Percentiles rank a stretch among this genome's conserved stretches.
These are phyloP conservation scores for Suhomyces panamericanus DNA, from an alignment of 1,139 yeast genomes.

Conservation along the genomic window DNA sequence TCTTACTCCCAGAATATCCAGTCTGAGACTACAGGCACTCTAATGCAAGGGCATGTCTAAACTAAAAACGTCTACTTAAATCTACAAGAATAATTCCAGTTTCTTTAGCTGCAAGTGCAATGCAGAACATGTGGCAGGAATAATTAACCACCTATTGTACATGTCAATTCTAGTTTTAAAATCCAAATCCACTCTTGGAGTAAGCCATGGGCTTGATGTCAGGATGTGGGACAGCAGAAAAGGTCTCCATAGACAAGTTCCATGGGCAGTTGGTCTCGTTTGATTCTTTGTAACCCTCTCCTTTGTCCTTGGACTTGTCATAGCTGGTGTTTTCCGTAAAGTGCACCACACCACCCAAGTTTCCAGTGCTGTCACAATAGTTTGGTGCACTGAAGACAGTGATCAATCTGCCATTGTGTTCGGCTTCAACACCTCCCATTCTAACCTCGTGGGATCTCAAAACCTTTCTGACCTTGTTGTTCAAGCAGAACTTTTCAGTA, in stretches of 20 bases:
- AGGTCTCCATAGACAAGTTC: conserved; percentile 55
- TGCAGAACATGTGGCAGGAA: no score
- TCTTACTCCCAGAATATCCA: no score
- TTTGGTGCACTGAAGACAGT: conserved; percentile 98
- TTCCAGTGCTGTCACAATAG: conserved; percentile 91
- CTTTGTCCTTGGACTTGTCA: conserved; percentile 34
- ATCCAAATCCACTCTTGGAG: conserved; percentile 62
- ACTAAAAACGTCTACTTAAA: background rate
- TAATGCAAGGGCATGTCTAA: no score
- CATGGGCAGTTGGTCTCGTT: conserved; percentile 49
- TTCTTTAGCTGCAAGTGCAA: background rate
- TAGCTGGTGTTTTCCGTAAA: conserved; percentile 42
- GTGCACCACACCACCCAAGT: conserved; percentile 84
- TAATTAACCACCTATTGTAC: conserved; percentile 1
- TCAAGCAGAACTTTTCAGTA: conserved; percentile 73
- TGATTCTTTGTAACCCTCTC: conserved; percentile 54
- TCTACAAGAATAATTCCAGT: background rate
- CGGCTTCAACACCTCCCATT: conserved; percentile 84
- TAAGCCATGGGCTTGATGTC: conserved; percentile 95
- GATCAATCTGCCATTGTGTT: conserved; percentile 80
- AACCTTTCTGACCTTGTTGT: conserved; percentile 71
- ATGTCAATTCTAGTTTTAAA: conserved; percentile 19
- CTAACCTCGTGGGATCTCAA: conserved; percentile 95
- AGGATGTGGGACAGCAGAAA: conserved; percentile 87
- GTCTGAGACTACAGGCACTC: no score